Conservation (phyloP, 2,329 filamentous ascomycete genomes). For the Orbilia ellipsospora region DNA sequence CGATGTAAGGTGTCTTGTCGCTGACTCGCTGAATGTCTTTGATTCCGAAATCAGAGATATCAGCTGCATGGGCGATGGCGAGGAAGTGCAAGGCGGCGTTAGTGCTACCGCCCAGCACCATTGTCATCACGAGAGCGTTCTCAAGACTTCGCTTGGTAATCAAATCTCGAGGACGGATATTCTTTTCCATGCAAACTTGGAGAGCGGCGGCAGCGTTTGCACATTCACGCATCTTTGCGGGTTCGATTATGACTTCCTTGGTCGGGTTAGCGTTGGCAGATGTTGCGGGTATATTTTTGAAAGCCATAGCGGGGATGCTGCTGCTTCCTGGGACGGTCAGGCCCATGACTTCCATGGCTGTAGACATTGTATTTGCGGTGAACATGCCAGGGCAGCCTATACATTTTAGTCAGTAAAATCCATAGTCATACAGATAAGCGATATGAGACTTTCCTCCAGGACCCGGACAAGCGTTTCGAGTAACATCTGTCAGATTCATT, state of each 20-base stretch:
- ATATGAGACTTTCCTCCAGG: slow-evolving; percentile 66
- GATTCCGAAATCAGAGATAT: slow-evolving; percentile 76
- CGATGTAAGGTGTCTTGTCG: slow-evolving; percentile 85
- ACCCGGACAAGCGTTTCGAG: slow-evolving; percentile 79
- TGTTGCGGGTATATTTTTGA: slow-evolving; percentile 17
- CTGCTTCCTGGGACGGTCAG: slow-evolving; percentile 84
- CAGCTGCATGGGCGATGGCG: slow-evolving; percentile 88
- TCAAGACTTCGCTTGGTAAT: slow-evolving; percentile 84
- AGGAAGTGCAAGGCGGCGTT: slow-evolving; percentile 90
- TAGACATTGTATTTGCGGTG: slow-evolving; percentile 94
- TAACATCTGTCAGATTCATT: slow-evolving; percentile 70
- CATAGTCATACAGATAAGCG: neutral
- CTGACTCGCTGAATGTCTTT: slow-evolving; percentile 85
- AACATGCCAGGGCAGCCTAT: slow-evolving; percentile 89
- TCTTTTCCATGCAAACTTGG: slow-evolving; percentile 79
- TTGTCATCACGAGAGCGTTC: slow-evolving; percentile 88
- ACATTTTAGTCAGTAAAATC: slow-evolving; percentile 3
- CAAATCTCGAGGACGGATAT: slow-evolving; percentile 83
- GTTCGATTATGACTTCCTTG: slow-evolving; percentile 60
- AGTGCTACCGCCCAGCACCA: slow-evolving; percentile 89
- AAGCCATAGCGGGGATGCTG: slow-evolving; percentile 79
- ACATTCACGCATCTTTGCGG: slow-evolving; percentile 87
- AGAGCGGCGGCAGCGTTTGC: slow-evolving; percentile 83
- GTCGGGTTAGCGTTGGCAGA: slow-evolving; percentile 11
- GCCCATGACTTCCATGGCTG: slow-evolving; percentile 88